Percentiles rank a stretch among this genome's conserved stretches.
phyloP scores from a whole-genome alignment of 257 asterid species.

The Anisodus tanguticus region DNA sequence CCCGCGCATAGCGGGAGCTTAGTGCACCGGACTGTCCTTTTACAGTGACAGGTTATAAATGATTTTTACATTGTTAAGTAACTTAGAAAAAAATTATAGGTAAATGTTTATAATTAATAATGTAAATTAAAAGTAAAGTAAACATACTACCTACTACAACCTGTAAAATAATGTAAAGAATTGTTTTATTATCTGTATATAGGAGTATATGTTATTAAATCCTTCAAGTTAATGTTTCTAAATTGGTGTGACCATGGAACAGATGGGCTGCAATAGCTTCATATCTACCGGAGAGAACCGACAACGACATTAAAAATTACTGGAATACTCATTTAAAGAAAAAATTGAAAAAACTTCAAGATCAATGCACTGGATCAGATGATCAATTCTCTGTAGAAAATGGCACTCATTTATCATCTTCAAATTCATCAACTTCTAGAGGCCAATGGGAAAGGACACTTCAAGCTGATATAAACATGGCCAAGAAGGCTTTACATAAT shows the following conservation, averaged over 20 bases:
- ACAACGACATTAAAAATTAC: conserved; percentile 87
- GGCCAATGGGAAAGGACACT: conserved; percentile 94
- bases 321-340: conserved; percentile 96
- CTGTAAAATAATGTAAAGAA: too few species aligned
- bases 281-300: conserved; percentile 94
- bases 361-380: conserved; percentile 36
- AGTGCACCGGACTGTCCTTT: too few species aligned
- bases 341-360: conserved; percentile 59
- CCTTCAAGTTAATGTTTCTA: too few species aligned
- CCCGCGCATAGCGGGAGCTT: too few species aligned
- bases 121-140: too few species aligned
- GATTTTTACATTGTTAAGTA: too few species aligned
- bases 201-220: too few species aligned
- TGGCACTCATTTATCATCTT: conserved; percentile 44
- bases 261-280: conserved; percentile 99
- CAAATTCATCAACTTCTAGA: conserved; percentile 35
- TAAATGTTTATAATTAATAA: too few species aligned
- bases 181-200: too few species aligned
- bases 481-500: conserved; percentile 86
- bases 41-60: too few species aligned
- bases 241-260: conserved; percentile 1
- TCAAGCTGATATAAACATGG: conserved; percentile 74
- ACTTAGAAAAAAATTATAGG: background rate
- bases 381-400: background rate
- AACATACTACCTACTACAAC: too few species aligned